Base-by-base conservation (phyloP, 139 green algal genomes). In the Penium margaritaceum region DNA sequence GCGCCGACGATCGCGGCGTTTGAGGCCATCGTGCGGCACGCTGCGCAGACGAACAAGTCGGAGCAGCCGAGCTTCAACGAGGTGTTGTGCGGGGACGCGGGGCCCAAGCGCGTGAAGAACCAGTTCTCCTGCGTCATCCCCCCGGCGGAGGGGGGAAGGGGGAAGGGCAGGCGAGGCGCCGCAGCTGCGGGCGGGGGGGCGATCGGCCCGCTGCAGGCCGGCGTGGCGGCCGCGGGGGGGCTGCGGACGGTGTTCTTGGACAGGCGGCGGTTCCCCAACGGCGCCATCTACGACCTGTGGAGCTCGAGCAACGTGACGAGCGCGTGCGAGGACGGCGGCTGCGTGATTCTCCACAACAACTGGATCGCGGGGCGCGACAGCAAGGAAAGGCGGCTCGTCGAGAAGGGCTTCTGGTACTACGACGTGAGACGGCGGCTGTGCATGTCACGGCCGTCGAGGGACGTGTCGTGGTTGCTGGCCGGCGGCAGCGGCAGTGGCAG, bases 51-150 rank as follows among this genome's bases (percentile, higher is more conserved):
- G 7, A 5, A 69, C 17, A 19, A 35, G 19, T 60, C 5, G 4
- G 68, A 76, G 60, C 68, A 76, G 70, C 70, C 70, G 32, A 78
- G 70, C 62, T 78, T 78, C 58, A 64, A 78, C 37, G 62, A 70
- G 5, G 62, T 74, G 30, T 38, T 78, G 63, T 78, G 70, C 36
- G 62, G 62, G 6, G 32, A 47, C 14, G 57, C 34, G 24, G 68
- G 68, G 12, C n/a, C n/a, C n/a, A 54, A 54, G 43, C 15, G n/a
- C n/a, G n/a, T n/a, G n/a, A n/a, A n/a, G n/a, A n/a, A n/a, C n/a
- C n/a, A n/a, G n/a, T n/a, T n/a, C n/a, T n/a, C n/a, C n/a, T n/a
- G n/a, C n/a, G n/a, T n/a, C n/a, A n/a, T n/a, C n/a, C n/a, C n/a
- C n/a, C n/a, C n/a, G n/a, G n/a, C n/a, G n/a, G n/a, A n/a, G n/a